These are phyloP conservation scores for Lachancea quebecensis DNA, from an alignment of 805 yeast species.

Conservation along the genomic window DNA sequence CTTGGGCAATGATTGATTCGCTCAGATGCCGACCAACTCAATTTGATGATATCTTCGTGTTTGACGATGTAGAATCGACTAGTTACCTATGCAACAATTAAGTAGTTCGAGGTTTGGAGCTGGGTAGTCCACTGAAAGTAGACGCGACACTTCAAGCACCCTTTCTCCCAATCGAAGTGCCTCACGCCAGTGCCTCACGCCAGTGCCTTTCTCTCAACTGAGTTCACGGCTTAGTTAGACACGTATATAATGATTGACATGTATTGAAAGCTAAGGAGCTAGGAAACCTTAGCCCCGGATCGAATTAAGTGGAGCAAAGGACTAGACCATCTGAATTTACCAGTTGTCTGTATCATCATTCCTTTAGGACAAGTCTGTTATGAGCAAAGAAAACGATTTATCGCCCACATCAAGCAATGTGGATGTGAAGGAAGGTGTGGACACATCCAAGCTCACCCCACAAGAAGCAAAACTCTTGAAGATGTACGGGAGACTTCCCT, in stretches of 20 bases:
- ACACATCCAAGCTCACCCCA: conserved; percentile 54
- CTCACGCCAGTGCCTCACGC: too few relatives aligned
- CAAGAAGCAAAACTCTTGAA: conserved; percentile 74
- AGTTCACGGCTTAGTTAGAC: too few relatives aligned
- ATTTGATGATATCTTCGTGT: neutral
- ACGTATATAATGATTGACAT: too few relatives aligned
- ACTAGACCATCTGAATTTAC: neutral
- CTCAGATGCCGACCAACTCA: neutral
- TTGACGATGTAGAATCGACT: neutral
- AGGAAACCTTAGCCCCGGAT: too few relatives aligned
- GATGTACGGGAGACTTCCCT: conserved; percentile 81
- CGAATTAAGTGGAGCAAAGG: neutral
- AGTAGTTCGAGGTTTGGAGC: neutral
- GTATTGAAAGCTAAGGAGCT: too few relatives aligned
- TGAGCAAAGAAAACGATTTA: conserved; percentile 6
- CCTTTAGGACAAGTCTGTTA: neutral
- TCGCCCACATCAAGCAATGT: conserved; percentile 8
- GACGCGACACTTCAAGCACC: neutral
- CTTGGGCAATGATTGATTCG: too few relatives aligned
- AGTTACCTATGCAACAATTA: too few relatives aligned
- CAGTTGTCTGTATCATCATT: neutral
- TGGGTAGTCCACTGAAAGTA: neutral
- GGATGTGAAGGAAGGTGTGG: conserved; percentile 23
- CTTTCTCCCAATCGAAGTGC: too few relatives aligned
- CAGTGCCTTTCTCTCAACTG: too few relatives aligned